A percentile compares a stretch with the other conserved stretches of the same genome.
These are phyloP conservation scores for Xylaria sp. DNA, from an alignment of 2,329 filamentous ascomycete species.

Conservation along the genomic window DNA sequence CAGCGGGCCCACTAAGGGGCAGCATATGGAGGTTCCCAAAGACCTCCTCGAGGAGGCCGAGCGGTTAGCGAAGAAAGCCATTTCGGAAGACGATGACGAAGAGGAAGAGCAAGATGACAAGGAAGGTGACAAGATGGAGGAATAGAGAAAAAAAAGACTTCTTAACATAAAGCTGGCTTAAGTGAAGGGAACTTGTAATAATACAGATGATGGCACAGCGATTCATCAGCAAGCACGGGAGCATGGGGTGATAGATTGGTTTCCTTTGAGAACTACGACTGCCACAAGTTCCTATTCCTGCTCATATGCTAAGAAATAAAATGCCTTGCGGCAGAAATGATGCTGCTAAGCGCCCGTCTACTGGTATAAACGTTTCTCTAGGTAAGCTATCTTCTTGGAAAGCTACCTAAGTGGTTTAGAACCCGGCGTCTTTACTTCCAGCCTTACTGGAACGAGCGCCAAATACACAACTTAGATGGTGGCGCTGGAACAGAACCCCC, in stretches of 20 bases:
- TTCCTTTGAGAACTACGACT: conserved; percentile 39
- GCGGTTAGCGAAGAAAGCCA: conserved; percentile 87
- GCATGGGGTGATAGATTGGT: conserved; percentile 42
- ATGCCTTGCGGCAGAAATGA: conserved; percentile 17
- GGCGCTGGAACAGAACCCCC: conserved; percentile 6
- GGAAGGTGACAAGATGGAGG: conserved; percentile 87
- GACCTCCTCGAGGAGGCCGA: conserved; percentile 92
- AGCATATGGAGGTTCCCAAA: conserved; percentile 93
- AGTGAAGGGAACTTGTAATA: conserved; percentile 40
- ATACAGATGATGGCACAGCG: conserved; percentile 34
- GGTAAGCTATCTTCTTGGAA: conserved; percentile 21
- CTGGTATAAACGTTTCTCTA: conserved; percentile 18
- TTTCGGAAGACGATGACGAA: conserved; percentile 90
- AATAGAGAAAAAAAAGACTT: conserved; percentile 62
- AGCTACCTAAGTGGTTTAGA: conserved; percentile 27
- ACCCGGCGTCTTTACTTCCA: conserved; percentile 1
- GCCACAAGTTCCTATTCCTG: conserved; percentile 20
- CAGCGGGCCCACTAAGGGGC: conserved; percentile 89
- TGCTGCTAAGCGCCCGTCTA: conserved; percentile 19
- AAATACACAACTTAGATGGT: conserved; percentile 7
- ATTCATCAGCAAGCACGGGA: conserved; percentile 34
- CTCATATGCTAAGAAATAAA: conserved; percentile 26
- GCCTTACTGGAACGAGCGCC: conserved; percentile 12
- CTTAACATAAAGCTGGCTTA: conserved; percentile 10
- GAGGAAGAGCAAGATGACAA: conserved; percentile 79